These are phyloP conservation scores for Rhypophila decipiens DNA, from an alignment of 495 filamentous ascomycete genomes.

Conservation along the genomic window DNA sequence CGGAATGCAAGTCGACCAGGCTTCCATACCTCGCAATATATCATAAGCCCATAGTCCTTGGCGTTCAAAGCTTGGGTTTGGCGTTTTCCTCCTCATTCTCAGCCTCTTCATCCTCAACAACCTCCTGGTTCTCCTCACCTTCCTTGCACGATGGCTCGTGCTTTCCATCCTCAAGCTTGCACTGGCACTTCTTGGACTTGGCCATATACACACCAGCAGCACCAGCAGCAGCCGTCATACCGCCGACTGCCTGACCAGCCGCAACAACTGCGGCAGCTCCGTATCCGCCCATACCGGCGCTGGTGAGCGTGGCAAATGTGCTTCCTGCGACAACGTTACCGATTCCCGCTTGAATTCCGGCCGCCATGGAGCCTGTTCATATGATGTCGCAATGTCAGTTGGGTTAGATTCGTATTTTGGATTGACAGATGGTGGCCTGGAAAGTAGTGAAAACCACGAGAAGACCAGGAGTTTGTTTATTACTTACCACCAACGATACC, in stretches of 20 bases:
- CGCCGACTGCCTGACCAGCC: not conserved
- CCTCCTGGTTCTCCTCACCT: too few species aligned
- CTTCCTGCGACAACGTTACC: conserved; percentile 13
- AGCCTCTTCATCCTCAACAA: too few species aligned
- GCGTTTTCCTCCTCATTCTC: too few species aligned
- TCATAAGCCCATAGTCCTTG: too few species aligned
- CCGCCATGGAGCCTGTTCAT: conserved; percentile 12
- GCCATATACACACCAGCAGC: not conserved
- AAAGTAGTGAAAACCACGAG: not conserved
- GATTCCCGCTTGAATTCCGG: conserved; percentile 6
- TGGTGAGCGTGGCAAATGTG: conserved; percentile 12
- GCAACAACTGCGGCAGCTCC: conserved; percentile 2
- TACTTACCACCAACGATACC: conserved; percentile 9
- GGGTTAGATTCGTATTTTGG: not conserved
- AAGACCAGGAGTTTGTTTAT: too few species aligned
- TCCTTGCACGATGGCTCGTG: too few species aligned
- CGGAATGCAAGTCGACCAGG: too few species aligned
- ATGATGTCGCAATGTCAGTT: not conserved
- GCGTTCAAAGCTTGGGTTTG: too few species aligned
- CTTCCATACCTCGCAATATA: too few species aligned
- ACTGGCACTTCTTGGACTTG: too few species aligned
- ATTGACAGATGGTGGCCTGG: not conserved
- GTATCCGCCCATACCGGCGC: conserved; percentile 13
- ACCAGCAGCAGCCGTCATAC: not conserved
- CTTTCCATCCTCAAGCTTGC: too few species aligned